Base-by-base conservation (phyloP, 768 basidiomycete genomes). In the Russula ochroleuca region DNA sequence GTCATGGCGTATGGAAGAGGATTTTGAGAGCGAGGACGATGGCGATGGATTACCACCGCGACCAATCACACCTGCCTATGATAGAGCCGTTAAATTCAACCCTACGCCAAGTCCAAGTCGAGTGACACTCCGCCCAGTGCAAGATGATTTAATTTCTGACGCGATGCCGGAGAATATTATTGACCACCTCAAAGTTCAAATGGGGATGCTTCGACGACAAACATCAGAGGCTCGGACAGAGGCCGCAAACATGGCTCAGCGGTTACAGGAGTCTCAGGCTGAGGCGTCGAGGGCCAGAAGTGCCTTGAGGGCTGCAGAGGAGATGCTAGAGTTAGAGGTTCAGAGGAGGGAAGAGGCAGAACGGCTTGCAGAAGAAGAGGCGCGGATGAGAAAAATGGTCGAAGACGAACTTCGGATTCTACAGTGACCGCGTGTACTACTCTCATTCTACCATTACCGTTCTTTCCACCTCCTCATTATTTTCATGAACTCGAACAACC, bases 21-120 rank as follows among this genome's bases (percentile, higher is more conserved):
- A 78, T 41, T 85, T 77, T 65, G 85, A 87, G 72, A 90, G 87
- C 70, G 87, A 88, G 69, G 87, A 88, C 62, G 87, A 86, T 50
- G 21, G 38, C 10, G 53, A 49, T 56, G 52, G 23, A 21, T 47
- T 19, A 8, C 63, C 58, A 40, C 52, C 19, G 37, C 54, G 64
- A 50, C 59, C 57, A 10, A 37, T 31, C 4, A 59, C 65, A 49
- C 64, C 65, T 1, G 65, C 67, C 33, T 64, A 66, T 31, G 64
- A 65, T 38, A 50, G 64, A 25, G 59, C 64, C 14, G 48, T 28
- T 14, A 31, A n/a, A 4, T 2, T 61, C 23, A 28, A 37, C 15
- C 43, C n/a, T 28, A 28, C 61, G 43, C 33, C 43, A 33, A 63
- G 65, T 53, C 62, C 61, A 10, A 31, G 45, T 59, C 61, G 37